Percentiles rank a stretch among this genome's conserved stretches.
Evolutionary conservation across 2,329 filamentous ascomycete species (phyloP).

Genomic region (Amauroascus niger): DNA sequence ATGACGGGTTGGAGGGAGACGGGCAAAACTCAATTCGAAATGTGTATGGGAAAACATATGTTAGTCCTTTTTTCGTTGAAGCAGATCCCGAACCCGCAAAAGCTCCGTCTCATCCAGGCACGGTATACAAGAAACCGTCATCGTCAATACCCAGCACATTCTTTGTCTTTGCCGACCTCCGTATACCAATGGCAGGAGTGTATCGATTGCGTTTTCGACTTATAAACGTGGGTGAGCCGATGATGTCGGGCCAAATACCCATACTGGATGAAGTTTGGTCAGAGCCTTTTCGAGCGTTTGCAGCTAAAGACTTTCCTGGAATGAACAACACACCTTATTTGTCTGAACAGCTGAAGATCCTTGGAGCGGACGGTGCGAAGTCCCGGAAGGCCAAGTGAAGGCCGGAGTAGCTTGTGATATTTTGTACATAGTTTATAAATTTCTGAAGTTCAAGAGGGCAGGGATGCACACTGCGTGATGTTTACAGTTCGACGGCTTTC

Average conservation of each 20-base stretch:
- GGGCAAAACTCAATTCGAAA: conserved; percentile 21
- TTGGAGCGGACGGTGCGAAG: conserved; percentile 36
- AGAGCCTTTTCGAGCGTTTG: conserved; percentile 34
- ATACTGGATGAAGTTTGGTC: conserved; percentile 35
- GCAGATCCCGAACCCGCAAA: conserved; percentile 37
- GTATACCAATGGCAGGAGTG: conserved; percentile 37
- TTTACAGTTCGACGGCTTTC: not conserved
- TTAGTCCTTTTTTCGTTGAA: conserved; percentile 36
- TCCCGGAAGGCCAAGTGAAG: conserved; percentile 27
- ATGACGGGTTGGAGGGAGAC: conserved; percentile 4
- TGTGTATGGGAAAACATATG: conserved; percentile 33
- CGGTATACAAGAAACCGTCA: conserved; percentile 10
- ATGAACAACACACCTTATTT: conserved; percentile 35
- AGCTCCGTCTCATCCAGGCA: conserved; percentile 30
- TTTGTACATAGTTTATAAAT: not conserved
- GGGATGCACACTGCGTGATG: not conserved
- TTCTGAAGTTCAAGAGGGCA: not conserved
- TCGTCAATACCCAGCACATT: conserved; percentile 33
- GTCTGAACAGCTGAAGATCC: conserved; percentile 31
- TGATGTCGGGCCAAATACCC: conserved; percentile 29
- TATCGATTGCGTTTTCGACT: conserved; percentile 40
- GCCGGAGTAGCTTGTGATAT: not conserved
- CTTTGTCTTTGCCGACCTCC: conserved; percentile 42
- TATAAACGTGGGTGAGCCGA: conserved; percentile 32
- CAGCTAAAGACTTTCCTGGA: conserved; percentile 38